These are phyloP conservation scores for Ricinus communis DNA, from an alignment of 345 rosid genomes.

Conservation along the genomic window DNA sequence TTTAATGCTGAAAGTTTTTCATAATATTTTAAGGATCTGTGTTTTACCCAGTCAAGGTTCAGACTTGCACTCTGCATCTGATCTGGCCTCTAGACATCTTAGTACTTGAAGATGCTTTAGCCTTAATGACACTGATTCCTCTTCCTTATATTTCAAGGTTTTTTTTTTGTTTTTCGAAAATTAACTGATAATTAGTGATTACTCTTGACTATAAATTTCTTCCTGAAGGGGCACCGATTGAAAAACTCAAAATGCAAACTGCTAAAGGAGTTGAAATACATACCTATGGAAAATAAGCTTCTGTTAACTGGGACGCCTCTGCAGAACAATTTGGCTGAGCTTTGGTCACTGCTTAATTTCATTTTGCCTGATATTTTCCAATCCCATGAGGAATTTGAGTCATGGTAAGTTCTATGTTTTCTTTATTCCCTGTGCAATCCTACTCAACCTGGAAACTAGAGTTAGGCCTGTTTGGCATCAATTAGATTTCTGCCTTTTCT, in stretches of 20 bases:
- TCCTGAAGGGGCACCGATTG: conserved; percentile 83
- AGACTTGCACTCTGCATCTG: not conserved
- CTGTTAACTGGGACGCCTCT: conserved; percentile 93
- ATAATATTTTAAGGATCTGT: not conserved
- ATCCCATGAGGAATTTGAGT: conserved; percentile 90
- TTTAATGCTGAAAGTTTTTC: not conserved
- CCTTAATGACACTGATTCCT: not conserved
- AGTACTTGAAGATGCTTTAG: not conserved
- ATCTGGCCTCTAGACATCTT: not conserved
- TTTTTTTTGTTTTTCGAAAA: not conserved
- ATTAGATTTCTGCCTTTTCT: too few species aligned
- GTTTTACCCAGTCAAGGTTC: not conserved
- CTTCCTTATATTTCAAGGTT: not conserved
- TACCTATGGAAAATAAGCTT: conserved; percentile 74
- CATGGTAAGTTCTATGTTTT: conserved; percentile 53
- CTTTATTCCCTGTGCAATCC: not conserved
- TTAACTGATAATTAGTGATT: not conserved
- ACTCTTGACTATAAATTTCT: conserved; percentile 9
- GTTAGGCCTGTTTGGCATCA: too few species aligned
- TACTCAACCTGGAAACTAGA: not conserved
- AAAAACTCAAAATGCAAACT: conserved; percentile 84
- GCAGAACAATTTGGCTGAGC: conserved; percentile 93
- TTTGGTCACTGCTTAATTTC: conserved; percentile 95
- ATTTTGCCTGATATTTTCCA: conserved; percentile 92
- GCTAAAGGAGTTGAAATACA: conserved; percentile 55